Evolutionary conservation across 768 basidiomycete species (phyloP).

Genomic region (Amanita exitialis): DNA sequence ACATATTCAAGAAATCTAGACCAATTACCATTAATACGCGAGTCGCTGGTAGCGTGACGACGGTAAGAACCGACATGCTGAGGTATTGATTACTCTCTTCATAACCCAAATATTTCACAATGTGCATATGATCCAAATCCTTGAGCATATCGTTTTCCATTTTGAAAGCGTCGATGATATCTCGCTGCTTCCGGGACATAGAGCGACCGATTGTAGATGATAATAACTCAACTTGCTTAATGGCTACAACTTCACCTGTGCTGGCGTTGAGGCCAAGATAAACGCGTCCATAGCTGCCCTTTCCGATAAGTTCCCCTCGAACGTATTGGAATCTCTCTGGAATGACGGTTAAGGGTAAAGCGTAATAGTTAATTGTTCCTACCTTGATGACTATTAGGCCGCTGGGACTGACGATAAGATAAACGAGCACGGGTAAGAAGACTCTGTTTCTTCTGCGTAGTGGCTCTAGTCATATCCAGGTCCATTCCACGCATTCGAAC

Average conservation of each 20-base stretch:
- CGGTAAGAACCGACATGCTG: slow-evolving; percentile 54
- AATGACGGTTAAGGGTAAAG: background rate
- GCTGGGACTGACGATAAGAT: background rate
- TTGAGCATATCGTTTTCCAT: slow-evolving; percentile 81
- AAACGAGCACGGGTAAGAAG: background rate
- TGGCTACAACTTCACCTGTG: slow-evolving; percentile 89
- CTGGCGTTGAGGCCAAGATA: slow-evolving; percentile 85
- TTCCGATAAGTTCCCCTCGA: slow-evolving; percentile 85
- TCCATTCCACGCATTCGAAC: background rate
- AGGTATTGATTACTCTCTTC: slow-evolving; percentile 66
- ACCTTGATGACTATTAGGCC: background rate
- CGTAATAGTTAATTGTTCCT: background rate
- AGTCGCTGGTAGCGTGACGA: background rate
- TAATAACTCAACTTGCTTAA: slow-evolving; percentile 91
- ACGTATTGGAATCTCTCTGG: slow-evolving; percentile 81
- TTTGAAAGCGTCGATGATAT: slow-evolving; percentile 72
- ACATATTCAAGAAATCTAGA: slow-evolving; percentile 90
- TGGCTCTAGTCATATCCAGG: background rate
- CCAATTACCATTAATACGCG: slow-evolving; percentile 4
- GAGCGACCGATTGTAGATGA: slow-evolving; percentile 61
- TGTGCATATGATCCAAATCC: slow-evolving; percentile 82
- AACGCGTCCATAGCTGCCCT: slow-evolving; percentile 91
- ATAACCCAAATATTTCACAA: slow-evolving; percentile 87
- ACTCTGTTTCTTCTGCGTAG: background rate
- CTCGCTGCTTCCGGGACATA: slow-evolving; percentile 45